Conservation (phyloP, 257 asterid genomes). For the Scutellaria baicalensis region DNA sequence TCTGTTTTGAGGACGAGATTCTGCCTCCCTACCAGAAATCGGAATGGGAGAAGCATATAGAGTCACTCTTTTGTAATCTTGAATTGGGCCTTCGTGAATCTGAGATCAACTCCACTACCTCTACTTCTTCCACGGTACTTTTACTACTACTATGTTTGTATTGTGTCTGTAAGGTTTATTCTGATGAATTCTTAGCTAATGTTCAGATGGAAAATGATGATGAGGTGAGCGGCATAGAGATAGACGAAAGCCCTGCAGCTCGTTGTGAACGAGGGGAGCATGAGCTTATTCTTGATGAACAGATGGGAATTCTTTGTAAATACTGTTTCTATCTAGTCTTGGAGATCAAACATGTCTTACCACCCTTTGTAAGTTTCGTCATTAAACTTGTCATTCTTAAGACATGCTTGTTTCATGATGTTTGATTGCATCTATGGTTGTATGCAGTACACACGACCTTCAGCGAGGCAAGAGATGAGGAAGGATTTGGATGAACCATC, state of each 20-base stretch:
- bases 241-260: conserved; percentile 21
- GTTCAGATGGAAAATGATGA: conserved; percentile 29
- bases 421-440: background rate
- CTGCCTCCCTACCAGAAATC: conserved; percentile 32
- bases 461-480: conserved; percentile 1
- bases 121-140: conserved; percentile 20
- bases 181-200: background rate
- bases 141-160: background rate
- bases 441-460: conserved; percentile 30
- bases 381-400: background rate
- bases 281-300: conserved; percentile 42
- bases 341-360: conserved; percentile 57
- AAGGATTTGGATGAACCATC: conserved; percentile 18
- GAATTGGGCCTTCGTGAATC: conserved; percentile 29
- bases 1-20: conserved; percentile 52
- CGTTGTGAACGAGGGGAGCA: conserved; percentile 48
- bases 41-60: conserved; percentile 41
- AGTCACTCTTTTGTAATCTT: conserved; percentile 40
- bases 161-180: background rate
- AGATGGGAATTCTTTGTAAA: conserved; percentile 57
- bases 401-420: background rate
- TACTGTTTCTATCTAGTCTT: conserved; percentile 30
- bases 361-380: conserved; percentile 41
- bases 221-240: background rate
- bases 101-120: conserved; percentile 14